These are phyloP conservation scores for Sonneratia caseolaris DNA, from an alignment of 345 rosid species.

Conservation along the genomic window DNA sequence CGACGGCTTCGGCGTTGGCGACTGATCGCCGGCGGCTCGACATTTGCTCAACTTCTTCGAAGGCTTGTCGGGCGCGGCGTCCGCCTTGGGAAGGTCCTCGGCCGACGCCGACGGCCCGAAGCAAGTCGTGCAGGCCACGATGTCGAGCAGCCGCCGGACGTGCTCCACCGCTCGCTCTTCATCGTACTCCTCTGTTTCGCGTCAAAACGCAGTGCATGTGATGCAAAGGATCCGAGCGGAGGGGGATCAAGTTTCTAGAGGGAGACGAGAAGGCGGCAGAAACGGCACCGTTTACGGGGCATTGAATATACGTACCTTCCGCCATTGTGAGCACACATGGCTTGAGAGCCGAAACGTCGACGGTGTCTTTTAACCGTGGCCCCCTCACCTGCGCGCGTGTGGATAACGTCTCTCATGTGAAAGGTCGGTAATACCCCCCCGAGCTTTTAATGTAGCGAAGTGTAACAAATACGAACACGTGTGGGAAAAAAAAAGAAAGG, in stretches of 20 bases:
- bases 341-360: conserved; percentile 78
- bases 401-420: background rate
- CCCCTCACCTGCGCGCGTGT: conserved; percentile 51
- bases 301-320: conserved; percentile 9
- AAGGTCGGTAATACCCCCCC: conserved; percentile 3
- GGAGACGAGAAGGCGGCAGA: background rate
- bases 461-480: no score
- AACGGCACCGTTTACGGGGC: background rate
- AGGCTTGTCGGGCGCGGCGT: conserved; percentile 29
- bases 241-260: background rate
- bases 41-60: conserved; percentile 27
- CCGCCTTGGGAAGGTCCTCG: conserved; percentile 39
- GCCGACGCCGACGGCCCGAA: conserved; percentile 48
- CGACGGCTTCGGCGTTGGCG: conserved; percentile 25
- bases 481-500: no score
- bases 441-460: no score
- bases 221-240: background rate
- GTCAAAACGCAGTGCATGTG: background rate
- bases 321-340: conserved; percentile 59
- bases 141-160: conserved; percentile 81
- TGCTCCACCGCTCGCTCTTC: conserved; percentile 80
- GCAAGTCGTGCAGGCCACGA: conserved; percentile 75
- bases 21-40: conserved; percentile 13
- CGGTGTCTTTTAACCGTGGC: conserved; percentile 48
- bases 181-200: conserved; percentile 64